Base-by-base conservation (phyloP, 1,139 yeast species). In the Geotrichum bryndzae region DNA sequence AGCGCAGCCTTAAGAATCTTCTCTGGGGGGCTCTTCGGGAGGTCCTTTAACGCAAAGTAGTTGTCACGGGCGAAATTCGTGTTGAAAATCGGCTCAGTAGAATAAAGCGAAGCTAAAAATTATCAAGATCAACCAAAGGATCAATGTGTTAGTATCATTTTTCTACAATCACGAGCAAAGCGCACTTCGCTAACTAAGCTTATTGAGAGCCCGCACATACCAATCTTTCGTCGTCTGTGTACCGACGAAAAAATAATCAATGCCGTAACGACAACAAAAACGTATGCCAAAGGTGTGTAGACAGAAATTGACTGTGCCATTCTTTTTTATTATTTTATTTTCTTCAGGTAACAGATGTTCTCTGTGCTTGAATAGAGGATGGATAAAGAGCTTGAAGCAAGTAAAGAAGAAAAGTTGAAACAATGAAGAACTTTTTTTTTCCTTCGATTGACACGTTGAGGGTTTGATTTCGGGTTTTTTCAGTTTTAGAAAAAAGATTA, bases 1-100 rank as follows among this genome's bases (percentile, higher is more conserved):
- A 94, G 78, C 0, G 97, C 97, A 1, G 97, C 95, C 71, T 89
- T 90, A 70, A 91, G 70, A 48, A 91, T 87, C 70, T 88, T 89
- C 41, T 86, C 94, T 67, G 91, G 92, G 3, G 92, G 89, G 67
- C 83, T 84, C 13, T 84, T 82, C n/a, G 65, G 64, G 66, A 79
- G 80, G 22, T 75, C 76, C 69, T 84, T 83, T 64, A 92, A 77
- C 59, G 85, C 81, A 60, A 78, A 76, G 73, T 87, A 91, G 66
- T 90, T 74, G 62, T 84, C 86, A 64, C 84, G 80, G 4, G 91
- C 82, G 58, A 62, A 62, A n/a, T 56, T 53, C 5, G 58, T 56
- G 7, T 57, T 53, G 38, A 54, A 62, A 31, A 60, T 52, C n/a
- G 61, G 61, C 46, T 57, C 53, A 33, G 58, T 45, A 27, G 46